phyloP scores from a whole-genome alignment of 1,284 basidiomycete genomes.

The Neotropicomus parvogracilis region DNA sequence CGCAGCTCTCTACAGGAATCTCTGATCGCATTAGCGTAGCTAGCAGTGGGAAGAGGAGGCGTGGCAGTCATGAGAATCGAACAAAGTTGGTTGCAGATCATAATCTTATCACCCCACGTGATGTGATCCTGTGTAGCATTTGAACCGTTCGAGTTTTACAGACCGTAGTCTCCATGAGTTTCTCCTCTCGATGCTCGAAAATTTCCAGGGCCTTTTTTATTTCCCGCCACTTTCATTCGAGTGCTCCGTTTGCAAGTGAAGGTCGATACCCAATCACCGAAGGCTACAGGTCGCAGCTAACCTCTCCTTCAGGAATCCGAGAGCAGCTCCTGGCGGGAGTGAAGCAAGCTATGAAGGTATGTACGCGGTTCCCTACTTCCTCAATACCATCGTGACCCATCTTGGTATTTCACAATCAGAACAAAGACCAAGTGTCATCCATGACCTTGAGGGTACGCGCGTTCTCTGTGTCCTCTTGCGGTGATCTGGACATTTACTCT shows the following conservation, averaged over 20 bases:
- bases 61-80: constrained; percentile 17
- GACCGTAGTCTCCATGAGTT: constrained; percentile 21
- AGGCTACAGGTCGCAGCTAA: background rate
- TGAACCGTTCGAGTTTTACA: no score
- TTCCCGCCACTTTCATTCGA: constrained; percentile 15
- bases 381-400: background rate
- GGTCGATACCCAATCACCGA: constrained; percentile 14
- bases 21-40: constrained; percentile 50
- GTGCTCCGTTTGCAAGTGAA: constrained; percentile 18
- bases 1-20: constrained; percentile 48
- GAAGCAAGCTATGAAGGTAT: constrained; percentile 64
- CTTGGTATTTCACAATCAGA: constrained; percentile 36
- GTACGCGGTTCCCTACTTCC: background rate
- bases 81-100: no score
- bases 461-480: background rate
- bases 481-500: background rate
- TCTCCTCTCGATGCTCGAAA: constrained; percentile 13
- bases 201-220: constrained; percentile 2
- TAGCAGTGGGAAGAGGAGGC: constrained; percentile 40
- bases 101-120: constrained; percentile 28
- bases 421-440: constrained; percentile 51
- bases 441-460: constrained; percentile 56
- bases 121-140: no score
- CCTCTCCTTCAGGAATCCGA: constrained; percentile 41
- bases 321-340: constrained; percentile 42